Percentiles rank a stretch among this genome's conserved stretches.
Conservation (phyloP, 495 filamentous ascomycete genomes). For the Hyaloscypha variabilis region DNA sequence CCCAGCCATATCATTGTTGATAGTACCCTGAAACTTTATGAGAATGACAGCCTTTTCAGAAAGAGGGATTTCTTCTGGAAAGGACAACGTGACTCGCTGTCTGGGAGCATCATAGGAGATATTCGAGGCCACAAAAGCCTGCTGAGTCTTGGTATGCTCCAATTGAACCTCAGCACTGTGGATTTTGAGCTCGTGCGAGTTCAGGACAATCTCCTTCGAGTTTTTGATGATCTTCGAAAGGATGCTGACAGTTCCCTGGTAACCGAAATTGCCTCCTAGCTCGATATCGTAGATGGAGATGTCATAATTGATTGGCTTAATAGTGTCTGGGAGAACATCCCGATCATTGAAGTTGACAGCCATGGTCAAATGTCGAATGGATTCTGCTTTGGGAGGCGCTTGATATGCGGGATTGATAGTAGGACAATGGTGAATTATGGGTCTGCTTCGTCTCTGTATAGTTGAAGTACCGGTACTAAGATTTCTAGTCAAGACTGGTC, state of each 20-base stretch:
- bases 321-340: constrained; percentile 58
- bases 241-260: constrained; percentile 74
- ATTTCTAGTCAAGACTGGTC: background rate
- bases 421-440: background rate
- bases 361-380: constrained; percentile 17
- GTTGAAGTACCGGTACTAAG: background rate
- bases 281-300: constrained; percentile 82
- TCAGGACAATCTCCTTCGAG: constrained; percentile 74
- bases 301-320: constrained; percentile 85
- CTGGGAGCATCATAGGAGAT: constrained; percentile 79
- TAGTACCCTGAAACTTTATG: constrained; percentile 79
- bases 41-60: constrained; percentile 62
- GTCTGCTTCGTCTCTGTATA: background rate
- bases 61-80: constrained; percentile 66
- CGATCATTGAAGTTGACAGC: constrained; percentile 49
- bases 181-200: constrained; percentile 67
- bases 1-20: constrained; percentile 95
- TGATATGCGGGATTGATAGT: background rate
- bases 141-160: constrained; percentile 48
- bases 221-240: constrained; percentile 60
- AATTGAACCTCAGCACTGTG: constrained; percentile 50
- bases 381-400: background rate
- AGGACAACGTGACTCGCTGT: constrained; percentile 75
- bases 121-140: constrained; percentile 58
- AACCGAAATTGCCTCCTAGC: constrained; percentile 70